A percentile compares a stretch with the other conserved stretches of the same genome.
Conservation (phyloP, 2,329 filamentous ascomycete genomes). For the Sarocladium kiliense region DNA sequence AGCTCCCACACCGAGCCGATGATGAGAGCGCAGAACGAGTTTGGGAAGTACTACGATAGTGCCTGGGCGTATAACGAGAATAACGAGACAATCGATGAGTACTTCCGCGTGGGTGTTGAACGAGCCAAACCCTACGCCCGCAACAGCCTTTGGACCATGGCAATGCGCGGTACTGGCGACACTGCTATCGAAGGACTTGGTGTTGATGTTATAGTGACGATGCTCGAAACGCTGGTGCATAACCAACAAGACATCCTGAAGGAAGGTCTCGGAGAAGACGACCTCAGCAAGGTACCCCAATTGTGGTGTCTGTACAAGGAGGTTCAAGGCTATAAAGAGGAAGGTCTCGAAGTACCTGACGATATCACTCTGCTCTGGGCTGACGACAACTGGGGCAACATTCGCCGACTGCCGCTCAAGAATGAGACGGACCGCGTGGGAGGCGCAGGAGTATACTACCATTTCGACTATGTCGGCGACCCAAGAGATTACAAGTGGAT, state of each 20-base stretch:
- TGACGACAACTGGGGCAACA: conserved; percentile 66
- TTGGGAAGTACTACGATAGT: conserved; percentile 48
- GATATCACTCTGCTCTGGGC: conserved; percentile 64
- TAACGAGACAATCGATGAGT: conserved; percentile 61
- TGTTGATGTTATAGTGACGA: conserved; percentile 9
- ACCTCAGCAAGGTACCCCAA: conserved; percentile 50
- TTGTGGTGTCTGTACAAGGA: conserved; percentile 74
- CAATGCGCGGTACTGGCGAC: conserved; percentile 67
- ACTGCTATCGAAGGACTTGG: conserved; percentile 34
- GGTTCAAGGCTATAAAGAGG: conserved; percentile 63
- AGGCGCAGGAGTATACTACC: conserved; percentile 63
- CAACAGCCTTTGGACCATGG: conserved; percentile 60
- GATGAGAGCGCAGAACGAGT: conserved; percentile 56
- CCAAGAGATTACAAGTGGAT: conserved; percentile 53
- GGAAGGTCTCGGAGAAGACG: conserved; percentile 39
- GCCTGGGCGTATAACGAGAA: conserved; percentile 67
- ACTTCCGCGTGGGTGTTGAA: conserved; percentile 62
- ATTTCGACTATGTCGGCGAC: conserved; percentile 48
- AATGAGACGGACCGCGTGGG: conserved; percentile 56
- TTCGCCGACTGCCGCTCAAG: conserved; percentile 53
- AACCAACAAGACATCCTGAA: conserved; percentile 55
- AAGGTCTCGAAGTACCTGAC: conserved; percentile 51
- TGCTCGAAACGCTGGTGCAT: conserved; percentile 53
- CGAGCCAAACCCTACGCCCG: conserved; percentile 62
- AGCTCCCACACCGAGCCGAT: conserved; percentile 72